phyloP scores from a whole-genome alignment of 805 yeast species.

The baker's yeast (Saccharomyces cerevisiae) region DNA sequence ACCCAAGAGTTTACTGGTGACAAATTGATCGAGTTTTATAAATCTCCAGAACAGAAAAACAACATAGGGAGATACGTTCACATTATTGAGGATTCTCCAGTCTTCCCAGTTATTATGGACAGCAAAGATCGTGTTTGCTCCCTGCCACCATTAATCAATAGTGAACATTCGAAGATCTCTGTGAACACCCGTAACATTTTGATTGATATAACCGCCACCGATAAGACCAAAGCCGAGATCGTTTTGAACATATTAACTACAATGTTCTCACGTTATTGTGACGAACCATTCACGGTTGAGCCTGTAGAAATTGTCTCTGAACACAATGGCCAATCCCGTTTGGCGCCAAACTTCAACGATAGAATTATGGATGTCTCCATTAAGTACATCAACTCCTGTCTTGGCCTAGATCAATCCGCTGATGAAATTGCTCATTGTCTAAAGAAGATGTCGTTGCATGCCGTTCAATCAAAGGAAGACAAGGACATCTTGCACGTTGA shows the following conservation, averaged over 20 bases:
- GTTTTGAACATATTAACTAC: conserved; percentile 90
- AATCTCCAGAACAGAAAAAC: conserved; percentile 61
- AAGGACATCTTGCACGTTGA: conserved; percentile 46
- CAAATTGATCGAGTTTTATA: conserved; percentile 77
- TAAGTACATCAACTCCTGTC: conserved; percentile 80
- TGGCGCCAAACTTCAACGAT: conserved; percentile 64
- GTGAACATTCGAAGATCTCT: conserved; percentile 81
- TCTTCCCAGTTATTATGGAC: conserved; percentile 85
- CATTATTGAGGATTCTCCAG: conserved; percentile 80
- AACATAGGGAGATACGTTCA: conserved; percentile 83
- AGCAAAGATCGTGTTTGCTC: conserved; percentile 71
- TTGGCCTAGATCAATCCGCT: conserved; percentile 70
- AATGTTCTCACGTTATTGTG: conserved; percentile 88
- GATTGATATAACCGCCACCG: conserved; percentile 92
- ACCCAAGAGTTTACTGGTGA: conserved; percentile 61
- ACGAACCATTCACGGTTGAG: conserved; percentile 75
- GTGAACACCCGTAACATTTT: conserved; percentile 80
- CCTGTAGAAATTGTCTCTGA: conserved; percentile 79
- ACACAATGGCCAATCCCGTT: conserved; percentile 68
- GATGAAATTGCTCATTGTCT: conserved; percentile 62
- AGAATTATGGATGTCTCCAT: conserved; percentile 68
- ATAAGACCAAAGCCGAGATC: conserved; percentile 85
- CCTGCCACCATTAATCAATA: conserved; percentile 94
- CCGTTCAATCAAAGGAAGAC: conserved; percentile 40
- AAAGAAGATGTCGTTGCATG: conserved; percentile 72